A percentile compares a stretch with the other conserved stretches of the same genome.
Conservation (phyloP, 129 eudicot genomes). For the Ambrosia trifida region DNA sequence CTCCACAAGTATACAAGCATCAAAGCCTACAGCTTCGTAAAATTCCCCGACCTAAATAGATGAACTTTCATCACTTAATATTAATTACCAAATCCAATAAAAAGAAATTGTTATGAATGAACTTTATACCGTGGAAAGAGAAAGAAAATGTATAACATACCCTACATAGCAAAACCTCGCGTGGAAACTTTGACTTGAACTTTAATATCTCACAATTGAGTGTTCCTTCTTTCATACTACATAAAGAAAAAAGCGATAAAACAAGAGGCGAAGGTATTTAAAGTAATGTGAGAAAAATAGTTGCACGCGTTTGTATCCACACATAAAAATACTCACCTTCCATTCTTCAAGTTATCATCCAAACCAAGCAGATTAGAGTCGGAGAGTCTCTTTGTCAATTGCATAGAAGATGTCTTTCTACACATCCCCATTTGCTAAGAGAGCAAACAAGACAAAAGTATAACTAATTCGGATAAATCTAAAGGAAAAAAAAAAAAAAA, state of each 20-base stretch:
- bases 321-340: slow-evolving; percentile 47
- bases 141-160: slow-evolving; percentile 43
- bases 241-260: slow-evolving; percentile 6
- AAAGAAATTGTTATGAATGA: slow-evolving; percentile 6
- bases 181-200: slow-evolving; percentile 97
- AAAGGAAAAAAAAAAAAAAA: background rate
- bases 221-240: slow-evolving; percentile 88
- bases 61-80: background rate
- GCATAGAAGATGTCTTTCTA: slow-evolving; percentile 76
- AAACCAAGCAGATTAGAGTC: slow-evolving; percentile 81
- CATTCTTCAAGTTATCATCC: slow-evolving; percentile 72
- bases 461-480: background rate
- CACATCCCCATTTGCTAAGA: slow-evolving; percentile 70
- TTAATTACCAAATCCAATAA: slow-evolving; percentile 2
- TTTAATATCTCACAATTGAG: slow-evolving; percentile 82
- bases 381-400: slow-evolving; percentile 58
- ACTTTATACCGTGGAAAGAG: background rate
- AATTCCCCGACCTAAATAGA: slow-evolving; percentile 84
- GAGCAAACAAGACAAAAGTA: slow-evolving; percentile 18
- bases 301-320: slow-evolving; percentile 15
- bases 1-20: slow-evolving; percentile 96
- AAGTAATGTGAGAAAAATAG: background rate
- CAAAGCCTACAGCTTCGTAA: slow-evolving; percentile 93
- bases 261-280: background rate
- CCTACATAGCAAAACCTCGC: slow-evolving; percentile 90